Percentiles rank a stretch among this genome's conserved stretches.
phyloP scores from a whole-genome alignment of 2,329 filamentous ascomycete genomes.

The Cordyceps javanica region DNA sequence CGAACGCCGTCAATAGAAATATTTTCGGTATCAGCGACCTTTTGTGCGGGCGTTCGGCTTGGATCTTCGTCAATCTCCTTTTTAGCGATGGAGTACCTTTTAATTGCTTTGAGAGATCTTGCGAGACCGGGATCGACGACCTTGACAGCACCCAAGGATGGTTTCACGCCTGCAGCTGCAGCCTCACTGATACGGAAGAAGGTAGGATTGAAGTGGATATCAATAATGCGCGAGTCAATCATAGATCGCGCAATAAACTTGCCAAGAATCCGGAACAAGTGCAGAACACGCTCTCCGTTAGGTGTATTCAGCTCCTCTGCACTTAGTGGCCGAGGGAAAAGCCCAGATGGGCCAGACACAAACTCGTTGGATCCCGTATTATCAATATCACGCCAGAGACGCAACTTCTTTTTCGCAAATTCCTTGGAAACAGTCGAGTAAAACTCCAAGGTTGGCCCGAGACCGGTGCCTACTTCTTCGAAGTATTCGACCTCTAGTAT shows the following conservation, averaged over 20 bases:
- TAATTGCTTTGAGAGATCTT: constrained; percentile 77
- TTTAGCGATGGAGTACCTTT: constrained; percentile 79
- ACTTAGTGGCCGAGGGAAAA: constrained; percentile 89
- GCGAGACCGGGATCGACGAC: constrained; percentile 82
- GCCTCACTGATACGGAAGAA: constrained; percentile 92
- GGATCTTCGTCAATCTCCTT: constrained; percentile 71
- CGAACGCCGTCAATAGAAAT: constrained; percentile 69
- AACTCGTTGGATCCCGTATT: constrained; percentile 67
- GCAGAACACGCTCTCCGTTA: constrained; percentile 79
- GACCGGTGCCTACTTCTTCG: constrained; percentile 92
- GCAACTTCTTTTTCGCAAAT: constrained; percentile 94
- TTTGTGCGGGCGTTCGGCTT: constrained; percentile 60
- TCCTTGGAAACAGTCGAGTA: constrained; percentile 97
- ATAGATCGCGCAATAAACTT: constrained; percentile 98
- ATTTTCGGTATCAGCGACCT: constrained; percentile 60
- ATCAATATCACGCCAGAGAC: constrained; percentile 92
- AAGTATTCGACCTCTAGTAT: constrained; percentile 98
- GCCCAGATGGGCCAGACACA: constrained; percentile 73
- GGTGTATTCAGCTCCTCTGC: constrained; percentile 67
- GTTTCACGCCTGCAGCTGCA: constrained; percentile 55
- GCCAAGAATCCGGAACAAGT: constrained; percentile 86
- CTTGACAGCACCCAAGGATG: constrained; percentile 84
- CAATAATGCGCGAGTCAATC: constrained; percentile 96
- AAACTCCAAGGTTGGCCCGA: constrained; percentile 94
- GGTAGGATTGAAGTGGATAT: constrained; percentile 93